Evolutionary conservation across 2,329 filamentous ascomycete species (phyloP).

Genomic region (Fusarium ramigenum): DNA sequence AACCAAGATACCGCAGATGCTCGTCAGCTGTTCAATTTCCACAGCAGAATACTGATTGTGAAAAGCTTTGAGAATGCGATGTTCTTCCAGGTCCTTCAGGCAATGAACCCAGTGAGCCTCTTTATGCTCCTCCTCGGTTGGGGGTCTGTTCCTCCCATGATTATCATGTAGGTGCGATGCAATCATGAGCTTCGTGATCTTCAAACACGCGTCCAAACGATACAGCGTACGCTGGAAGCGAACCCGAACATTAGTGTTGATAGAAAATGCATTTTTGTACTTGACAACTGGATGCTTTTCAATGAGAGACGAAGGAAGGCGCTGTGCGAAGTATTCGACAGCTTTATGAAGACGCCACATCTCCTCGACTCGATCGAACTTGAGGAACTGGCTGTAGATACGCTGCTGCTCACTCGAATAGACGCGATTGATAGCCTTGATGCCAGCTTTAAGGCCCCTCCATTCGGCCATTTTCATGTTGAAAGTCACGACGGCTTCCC

Average conservation of each 20-base stretch:
- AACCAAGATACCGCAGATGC: not conserved
- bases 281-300: not conserved
- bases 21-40: conserved; percentile 5
- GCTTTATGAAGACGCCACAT: conserved; percentile 11
- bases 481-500: not conserved
- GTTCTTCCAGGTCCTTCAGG: not conserved
- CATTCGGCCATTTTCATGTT: conserved; percentile 1
- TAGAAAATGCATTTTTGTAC: not conserved
- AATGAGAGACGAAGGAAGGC: not conserved
- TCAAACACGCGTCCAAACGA: not conserved
- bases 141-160: not conserved
- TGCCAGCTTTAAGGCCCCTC: not conserved
- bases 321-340: conserved; percentile 2
- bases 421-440: not conserved
- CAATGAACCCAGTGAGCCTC: not conserved
- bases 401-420: not conserved
- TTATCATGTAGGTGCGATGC: not conserved
- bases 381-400: not conserved
- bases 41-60: not conserved
- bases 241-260: not conserved
- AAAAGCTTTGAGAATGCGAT: not conserved
- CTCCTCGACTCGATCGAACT: not conserved
- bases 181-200: not conserved
- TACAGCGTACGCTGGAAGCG: conserved; percentile 16
- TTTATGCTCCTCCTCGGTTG: not conserved